Evolutionary conservation across 192 early-diverging fungal genomes (phyloP).

Genomic region (Lunasporangiospora selenospora): DNA sequence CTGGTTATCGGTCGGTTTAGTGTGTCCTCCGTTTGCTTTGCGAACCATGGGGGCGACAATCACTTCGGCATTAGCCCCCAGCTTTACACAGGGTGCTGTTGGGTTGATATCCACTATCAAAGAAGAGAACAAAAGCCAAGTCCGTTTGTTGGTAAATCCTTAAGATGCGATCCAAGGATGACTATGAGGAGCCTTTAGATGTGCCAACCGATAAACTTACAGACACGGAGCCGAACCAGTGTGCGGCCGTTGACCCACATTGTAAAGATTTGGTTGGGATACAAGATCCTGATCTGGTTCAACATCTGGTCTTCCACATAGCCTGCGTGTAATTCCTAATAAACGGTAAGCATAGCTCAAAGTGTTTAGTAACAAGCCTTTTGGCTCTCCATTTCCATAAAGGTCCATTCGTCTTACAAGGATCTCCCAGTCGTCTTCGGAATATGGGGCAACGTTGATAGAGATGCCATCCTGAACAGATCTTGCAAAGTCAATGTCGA

Average conservation of each 20-base stretch:
- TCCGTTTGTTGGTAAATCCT: no score
- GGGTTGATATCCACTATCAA: slow-evolving; percentile 65
- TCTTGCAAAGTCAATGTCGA: slow-evolving; percentile 65
- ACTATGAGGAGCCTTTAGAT: no score
- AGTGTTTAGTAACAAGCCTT: slow-evolving; percentile 18
- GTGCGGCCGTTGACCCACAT: slow-evolving; percentile 79
- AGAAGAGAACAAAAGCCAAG: no score
- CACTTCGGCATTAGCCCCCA: slow-evolving; percentile 73
- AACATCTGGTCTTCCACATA: slow-evolving; percentile 75
- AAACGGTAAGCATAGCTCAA: no score
- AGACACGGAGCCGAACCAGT: slow-evolving; percentile 63
- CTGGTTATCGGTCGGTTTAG: slow-evolving; percentile 25
- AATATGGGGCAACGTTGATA: slow-evolving; percentile 72
- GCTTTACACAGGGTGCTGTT: slow-evolving; percentile 50
- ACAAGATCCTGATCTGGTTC: slow-evolving; percentile 72
- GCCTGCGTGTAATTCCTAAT: slow-evolving; percentile 73
- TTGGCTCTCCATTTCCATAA: no score
- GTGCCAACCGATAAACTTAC: slow-evolving; percentile 49
- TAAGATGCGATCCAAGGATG: no score
- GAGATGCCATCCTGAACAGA: slow-evolving; percentile 60
- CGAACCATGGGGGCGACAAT: slow-evolving; percentile 77
- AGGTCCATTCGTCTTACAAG: no score
- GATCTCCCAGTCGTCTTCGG: slow-evolving; percentile 85
- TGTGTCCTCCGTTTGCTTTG: slow-evolving; percentile 18
- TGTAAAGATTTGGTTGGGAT: slow-evolving; percentile 67